Evolutionary conservation across 768 basidiomycete genomes (phyloP), one percentile per base, ranked within the genome.

Genomic region (Tulasnella sp.): DNA sequence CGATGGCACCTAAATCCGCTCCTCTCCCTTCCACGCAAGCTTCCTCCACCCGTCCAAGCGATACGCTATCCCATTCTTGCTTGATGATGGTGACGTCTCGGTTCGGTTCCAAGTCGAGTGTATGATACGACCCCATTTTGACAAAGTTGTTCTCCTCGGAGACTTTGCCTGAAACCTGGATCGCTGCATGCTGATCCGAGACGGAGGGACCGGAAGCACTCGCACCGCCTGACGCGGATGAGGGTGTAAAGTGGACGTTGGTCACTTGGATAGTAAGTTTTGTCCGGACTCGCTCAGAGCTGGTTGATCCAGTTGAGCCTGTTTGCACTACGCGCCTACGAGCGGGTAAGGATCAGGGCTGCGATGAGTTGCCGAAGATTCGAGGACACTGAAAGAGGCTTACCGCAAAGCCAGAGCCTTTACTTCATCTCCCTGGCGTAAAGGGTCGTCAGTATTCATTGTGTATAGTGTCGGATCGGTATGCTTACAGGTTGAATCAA

Each of bases 1-100:
- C 93, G 29, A 99, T 85, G 0, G 97, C 97, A 16, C 92, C 97
- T 4, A 99, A 90, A 77, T 99, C 97, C 5, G 97, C 97, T 0
- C 97, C 96, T 76, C 90, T 84, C 32, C 96, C 97, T n/a, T 94
- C 94, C 42, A 92, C 83, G 70, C 93, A 95, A 26, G 94, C 87
- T 74, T 98, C 97, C 67, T 91, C 84, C 0, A 99, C 87, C 22
- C 96, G 84, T 35, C 87, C 85, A 16, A 90, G 79, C 1, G 95
- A 90, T 67, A 99, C 82, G 73, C 91, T 93, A 77, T 99, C 97
- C 97, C 97, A 99, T 17, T 91, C 92, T 69, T 90, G 87, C 41
- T 80, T 99, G 79, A 92, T 90, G 74, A 99, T 89, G 62, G 92
- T 86, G 67, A 99, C 87, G 79, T 98, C 90, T 6, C 95, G 86